Evolutionary conservation across 345 rosid genomes (phyloP), one percentile per base, ranked within the genome.

Genomic region (Eucalyptus coolabah): DNA sequence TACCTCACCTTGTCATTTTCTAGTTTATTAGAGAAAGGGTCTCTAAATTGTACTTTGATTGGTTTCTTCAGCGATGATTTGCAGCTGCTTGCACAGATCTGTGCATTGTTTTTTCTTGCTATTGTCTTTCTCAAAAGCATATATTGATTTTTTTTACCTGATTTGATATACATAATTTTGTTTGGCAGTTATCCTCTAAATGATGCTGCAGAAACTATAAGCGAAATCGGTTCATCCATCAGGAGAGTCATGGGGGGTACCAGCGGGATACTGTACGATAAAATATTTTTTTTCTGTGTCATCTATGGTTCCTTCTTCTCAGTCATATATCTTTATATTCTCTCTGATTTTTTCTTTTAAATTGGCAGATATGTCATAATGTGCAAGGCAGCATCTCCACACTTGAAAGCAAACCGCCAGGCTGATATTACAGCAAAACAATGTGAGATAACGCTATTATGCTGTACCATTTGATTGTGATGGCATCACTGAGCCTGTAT

Each of bases 211-310:
- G 99, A 98, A 94, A 98, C 99, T 85, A 93, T 97, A 59, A 95
- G 94, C 86, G 98, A 98, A 92, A 98, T 98, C 89, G 98, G 98
- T 88, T 94, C 96, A 89, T 93, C 99, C 81, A 90, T 97, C 91
- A 93, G 94, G 92, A 95, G 96, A 94, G 97, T 94, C 85, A 97
- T 97, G 99, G 99, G 99, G 89, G 99, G 99, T 44, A 98, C 99
- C 88, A 97, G 99, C 86, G 99, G 99, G 89, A 96, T 98, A 85
- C 63, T 98, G 99, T 97, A 97, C 53, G 28, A 87, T 86, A 65
- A 87, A 90, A 63, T 86, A 13, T 81, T 82, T 63, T 59, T 34
- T 11, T 90, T 59, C 87, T 89, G 54, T 50, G 82, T 90, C 63
- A 47, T 83, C 83, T 49, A 91, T 92, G 34, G 45, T 77, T 42